These are phyloP conservation scores for Diplodia seriata DNA, from an alignment of 2,329 filamentous ascomycete species.

Conservation along the genomic window DNA sequence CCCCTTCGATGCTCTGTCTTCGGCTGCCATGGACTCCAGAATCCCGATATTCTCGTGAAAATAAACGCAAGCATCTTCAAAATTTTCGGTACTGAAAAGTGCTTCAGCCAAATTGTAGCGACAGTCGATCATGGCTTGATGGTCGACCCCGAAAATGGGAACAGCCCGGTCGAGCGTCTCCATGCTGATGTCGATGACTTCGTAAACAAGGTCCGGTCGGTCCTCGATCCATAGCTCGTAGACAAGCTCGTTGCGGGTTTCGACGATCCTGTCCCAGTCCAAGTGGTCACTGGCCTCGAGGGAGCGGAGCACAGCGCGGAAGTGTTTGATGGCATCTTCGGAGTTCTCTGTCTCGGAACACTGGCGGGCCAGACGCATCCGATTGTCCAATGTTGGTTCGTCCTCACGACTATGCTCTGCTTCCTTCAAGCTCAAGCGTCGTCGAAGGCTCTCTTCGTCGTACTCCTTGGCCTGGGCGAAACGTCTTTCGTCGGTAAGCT, in stretches of 20 bases:
- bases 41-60: neutral
- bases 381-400: neutral
- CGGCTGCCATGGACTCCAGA: neutral
- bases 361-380: neutral
- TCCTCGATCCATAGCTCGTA: neutral
- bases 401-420: neutral
- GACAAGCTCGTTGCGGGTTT: neutral
- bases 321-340: neutral
- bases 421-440: neutral
- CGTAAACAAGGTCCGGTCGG: no score
- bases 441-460: neutral
- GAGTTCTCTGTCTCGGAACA: neutral
- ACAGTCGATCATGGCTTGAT: neutral
- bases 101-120: neutral
- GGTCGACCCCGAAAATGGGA: neutral
- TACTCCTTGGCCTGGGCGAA: neutral
- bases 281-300: neutral
- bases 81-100: neutral
- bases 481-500: neutral
- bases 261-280: neutral
- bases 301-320: neutral
- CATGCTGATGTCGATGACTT: neutral
- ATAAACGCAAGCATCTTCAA: neutral
- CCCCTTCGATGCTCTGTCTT: neutral
- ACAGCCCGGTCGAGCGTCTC: neutral